These are phyloP conservation scores for Aspergillus avenaceus DNA, from an alignment of 495 filamentous ascomycete species.

Conservation along the genomic window DNA sequence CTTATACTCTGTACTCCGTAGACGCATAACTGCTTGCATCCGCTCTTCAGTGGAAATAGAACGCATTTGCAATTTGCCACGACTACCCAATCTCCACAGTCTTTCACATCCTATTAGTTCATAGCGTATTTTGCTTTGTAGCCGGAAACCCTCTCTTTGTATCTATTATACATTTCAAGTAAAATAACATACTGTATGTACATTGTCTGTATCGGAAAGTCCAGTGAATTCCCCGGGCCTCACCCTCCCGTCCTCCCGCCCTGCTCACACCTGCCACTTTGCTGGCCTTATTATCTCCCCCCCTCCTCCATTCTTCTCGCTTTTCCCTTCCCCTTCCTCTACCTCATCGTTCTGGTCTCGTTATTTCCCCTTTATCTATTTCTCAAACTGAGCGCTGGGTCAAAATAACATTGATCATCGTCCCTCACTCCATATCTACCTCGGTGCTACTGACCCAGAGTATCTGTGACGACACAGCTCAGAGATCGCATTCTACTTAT, in stretches of 20 bases:
- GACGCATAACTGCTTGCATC: background rate
- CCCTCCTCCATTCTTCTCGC: conserved; percentile 7
- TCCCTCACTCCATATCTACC: conserved; percentile 14
- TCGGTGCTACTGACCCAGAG: conserved; percentile 21
- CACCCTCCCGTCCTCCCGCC: conserved; percentile 28
- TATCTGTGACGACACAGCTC: conserved; percentile 34
- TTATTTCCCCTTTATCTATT: conserved; percentile 19
- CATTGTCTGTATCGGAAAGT: conserved; percentile 16
- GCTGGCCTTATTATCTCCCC: conserved; percentile 16
- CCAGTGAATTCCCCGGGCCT: conserved; percentile 25
- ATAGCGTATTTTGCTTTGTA: background rate
- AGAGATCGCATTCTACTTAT: too few species aligned
- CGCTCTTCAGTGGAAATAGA: too few species aligned
- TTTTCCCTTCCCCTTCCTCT: conserved; percentile 19
- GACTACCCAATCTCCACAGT: conserved; percentile 25
- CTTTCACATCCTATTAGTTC: background rate
- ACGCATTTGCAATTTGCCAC: conserved; percentile 30
- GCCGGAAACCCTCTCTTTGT: background rate
- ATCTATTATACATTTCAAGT: conserved; percentile 20
- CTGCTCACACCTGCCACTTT: conserved; percentile 15
- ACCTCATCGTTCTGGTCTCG: conserved; percentile 13
- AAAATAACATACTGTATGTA: conserved; percentile 8
- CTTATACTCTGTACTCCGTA: too few species aligned
- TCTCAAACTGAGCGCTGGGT: conserved; percentile 27
- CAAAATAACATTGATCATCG: conserved; percentile 8